Evolutionary conservation across 176 grass and related monocot species (phyloP).

Genomic region (Themeda triandra): DNA sequence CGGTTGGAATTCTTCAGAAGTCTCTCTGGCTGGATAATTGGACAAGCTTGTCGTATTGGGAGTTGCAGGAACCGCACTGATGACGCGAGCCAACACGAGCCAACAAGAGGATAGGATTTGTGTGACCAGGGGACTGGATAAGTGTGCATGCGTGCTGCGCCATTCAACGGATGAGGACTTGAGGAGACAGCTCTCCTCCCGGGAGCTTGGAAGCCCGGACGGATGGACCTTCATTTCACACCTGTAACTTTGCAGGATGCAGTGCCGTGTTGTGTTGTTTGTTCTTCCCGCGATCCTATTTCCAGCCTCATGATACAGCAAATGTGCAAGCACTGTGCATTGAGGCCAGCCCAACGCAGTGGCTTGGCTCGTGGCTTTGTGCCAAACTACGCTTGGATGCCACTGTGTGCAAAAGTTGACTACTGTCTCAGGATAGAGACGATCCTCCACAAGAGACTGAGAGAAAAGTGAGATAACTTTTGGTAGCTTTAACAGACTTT

Average conservation of each 20-base stretch:
- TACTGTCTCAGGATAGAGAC: no score
- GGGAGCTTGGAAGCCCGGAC: conserved; percentile 26
- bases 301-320: no score
- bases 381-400: no score
- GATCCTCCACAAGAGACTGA: no score
- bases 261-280: no score
- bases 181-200: conserved; percentile 31
- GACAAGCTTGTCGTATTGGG: background rate
- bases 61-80: background rate
- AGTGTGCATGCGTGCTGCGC: conserved; percentile 3
- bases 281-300: no score
- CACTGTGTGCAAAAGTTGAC: no score
- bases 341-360: no score
- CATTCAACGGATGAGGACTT: background rate
- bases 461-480: no score
- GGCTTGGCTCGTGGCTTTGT: no score
- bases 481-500: no score
- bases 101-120: conserved; percentile 21
- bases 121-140: conserved; percentile 26
- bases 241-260: background rate
- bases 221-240: background rate
- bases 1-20: background rate
- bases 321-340: no score
- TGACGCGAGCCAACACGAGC: background rate
- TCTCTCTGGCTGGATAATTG: background rate